Conservation (phyloP, 108 stramenopile species). For the Skeletonema marinoi region DNA sequence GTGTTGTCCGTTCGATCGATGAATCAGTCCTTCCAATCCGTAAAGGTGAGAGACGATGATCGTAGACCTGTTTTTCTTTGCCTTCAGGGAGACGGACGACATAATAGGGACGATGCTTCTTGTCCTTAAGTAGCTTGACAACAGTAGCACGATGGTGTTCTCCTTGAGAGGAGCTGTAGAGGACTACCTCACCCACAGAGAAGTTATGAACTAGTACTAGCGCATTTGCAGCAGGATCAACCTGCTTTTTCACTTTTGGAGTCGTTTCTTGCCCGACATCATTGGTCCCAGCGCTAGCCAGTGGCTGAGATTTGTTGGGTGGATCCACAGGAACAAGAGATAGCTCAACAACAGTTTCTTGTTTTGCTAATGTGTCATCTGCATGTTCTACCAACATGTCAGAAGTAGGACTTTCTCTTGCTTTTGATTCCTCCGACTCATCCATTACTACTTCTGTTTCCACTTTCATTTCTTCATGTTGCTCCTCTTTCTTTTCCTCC, state of each 20-base stretch:
- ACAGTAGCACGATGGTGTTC: constrained; percentile 29
- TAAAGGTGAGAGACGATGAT: constrained; percentile 33
- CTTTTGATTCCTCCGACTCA: constrained; percentile 4
- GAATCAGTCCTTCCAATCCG: background rate
- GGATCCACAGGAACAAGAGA: background rate
- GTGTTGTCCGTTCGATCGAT: background rate
- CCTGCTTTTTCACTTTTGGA: constrained; percentile 11
- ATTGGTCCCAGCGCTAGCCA: background rate
- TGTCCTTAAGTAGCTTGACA: constrained; percentile 34
- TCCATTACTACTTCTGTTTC: background rate
- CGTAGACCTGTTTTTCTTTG: constrained; percentile 48
- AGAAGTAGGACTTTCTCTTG: background rate
- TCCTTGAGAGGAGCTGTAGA: constrained; percentile 44
- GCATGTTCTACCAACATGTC: background rate
- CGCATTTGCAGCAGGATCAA: constrained; percentile 10
- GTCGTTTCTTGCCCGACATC: background rate
- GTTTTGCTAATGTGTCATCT: background rate
- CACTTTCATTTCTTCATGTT: background rate
- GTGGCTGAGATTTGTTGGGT: background rate
- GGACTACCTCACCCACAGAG: constrained; percentile 20
- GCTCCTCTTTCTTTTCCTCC: constrained; percentile 1
- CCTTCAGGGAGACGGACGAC: constrained; percentile 25
- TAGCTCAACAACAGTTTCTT: background rate
- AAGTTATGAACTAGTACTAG: constrained; percentile 10
- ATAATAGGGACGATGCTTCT: constrained; percentile 46